A percentile compares a stretch with the other conserved stretches of the same genome.
Conservation (phyloP, 441 rosid genomes). For the Capsella rubella region DNA sequence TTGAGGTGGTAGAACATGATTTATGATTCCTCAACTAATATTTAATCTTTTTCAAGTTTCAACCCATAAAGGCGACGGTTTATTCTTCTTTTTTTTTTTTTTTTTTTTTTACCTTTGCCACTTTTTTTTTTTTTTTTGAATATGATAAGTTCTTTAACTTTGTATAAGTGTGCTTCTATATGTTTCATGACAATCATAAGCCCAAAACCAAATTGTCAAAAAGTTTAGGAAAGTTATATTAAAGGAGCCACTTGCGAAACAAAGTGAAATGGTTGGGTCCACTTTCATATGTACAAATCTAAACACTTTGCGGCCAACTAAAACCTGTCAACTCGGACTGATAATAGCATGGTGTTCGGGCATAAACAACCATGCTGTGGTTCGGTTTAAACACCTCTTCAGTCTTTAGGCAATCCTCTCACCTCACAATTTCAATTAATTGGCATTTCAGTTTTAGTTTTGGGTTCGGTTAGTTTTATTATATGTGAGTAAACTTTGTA, state of each 20-base stretch:
- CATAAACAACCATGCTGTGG: neutral
- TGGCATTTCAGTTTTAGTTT: neutral
- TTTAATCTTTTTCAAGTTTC: too few species aligned
- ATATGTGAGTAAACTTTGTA: neutral
- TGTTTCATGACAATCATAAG: slow-evolving; percentile 22
- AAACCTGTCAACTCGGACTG: neutral
- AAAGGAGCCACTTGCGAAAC: slow-evolving; percentile 35
- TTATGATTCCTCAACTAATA: neutral
- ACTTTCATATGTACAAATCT: slow-evolving; percentile 25
- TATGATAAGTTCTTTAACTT: neutral
- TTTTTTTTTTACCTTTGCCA: too few species aligned
- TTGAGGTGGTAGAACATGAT: neutral
- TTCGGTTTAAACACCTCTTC: neutral
- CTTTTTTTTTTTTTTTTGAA: too few species aligned
- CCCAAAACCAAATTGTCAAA: slow-evolving; percentile 27
- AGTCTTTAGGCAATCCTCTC: slow-evolving; percentile 10
- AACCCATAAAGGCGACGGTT: too few species aligned
- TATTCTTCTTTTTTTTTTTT: too few species aligned
- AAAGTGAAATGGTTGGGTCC: slow-evolving; percentile 43
- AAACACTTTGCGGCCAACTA: slow-evolving; percentile 32
- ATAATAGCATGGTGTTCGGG: neutral
- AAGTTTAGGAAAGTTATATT: slow-evolving; percentile 17
- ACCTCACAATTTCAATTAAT: slow-evolving; percentile 5
- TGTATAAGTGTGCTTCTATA: slow-evolving; percentile 5
- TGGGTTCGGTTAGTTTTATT: neutral